Conservation (phyloP, 306 rosid species). For the Parietaria judaica region DNA sequence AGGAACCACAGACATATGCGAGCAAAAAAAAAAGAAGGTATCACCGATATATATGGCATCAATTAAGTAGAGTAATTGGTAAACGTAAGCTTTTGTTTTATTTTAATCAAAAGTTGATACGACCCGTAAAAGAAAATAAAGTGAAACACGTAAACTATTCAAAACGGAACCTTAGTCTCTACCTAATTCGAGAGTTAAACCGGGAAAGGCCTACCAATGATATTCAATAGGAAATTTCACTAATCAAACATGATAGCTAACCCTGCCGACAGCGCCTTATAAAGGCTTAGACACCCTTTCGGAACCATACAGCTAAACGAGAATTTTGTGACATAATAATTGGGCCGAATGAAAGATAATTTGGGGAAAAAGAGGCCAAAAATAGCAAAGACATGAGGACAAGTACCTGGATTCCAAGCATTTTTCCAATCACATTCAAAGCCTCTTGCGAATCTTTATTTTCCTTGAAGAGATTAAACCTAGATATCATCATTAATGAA, state of each 20-base stretch:
- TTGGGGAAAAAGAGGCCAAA: background rate
- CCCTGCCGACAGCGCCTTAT: too few species aligned
- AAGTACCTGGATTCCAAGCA: conserved; percentile 86
- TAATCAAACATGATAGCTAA: too few species aligned
- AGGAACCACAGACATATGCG: background rate
- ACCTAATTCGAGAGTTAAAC: too few species aligned
- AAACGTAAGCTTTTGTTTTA: too few species aligned
- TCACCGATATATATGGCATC: background rate
- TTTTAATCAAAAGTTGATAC: too few species aligned
- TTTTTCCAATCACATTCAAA: conserved; percentile 67
- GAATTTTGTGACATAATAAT: background rate
- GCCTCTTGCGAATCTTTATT: conserved; percentile 97
- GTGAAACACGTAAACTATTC: too few species aligned
- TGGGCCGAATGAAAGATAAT: too few species aligned
- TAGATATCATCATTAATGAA: conserved; percentile 18
- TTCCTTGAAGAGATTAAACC: conserved; percentile 94
- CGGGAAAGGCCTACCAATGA: too few species aligned
- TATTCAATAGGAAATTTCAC: too few species aligned
- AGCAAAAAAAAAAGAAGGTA: background rate
- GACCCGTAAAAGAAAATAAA: too few species aligned
- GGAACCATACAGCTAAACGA: background rate
- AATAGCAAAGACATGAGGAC: background rate
- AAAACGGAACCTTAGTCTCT: too few species aligned
- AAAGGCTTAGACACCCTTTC: background rate
- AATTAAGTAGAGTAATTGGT: too few species aligned